Evolutionary conservation across 768 basidiomycete species (phyloP), one percentile per base, ranked within the genome.

Genomic region (Cystofilobasidium ferigula): DNA sequence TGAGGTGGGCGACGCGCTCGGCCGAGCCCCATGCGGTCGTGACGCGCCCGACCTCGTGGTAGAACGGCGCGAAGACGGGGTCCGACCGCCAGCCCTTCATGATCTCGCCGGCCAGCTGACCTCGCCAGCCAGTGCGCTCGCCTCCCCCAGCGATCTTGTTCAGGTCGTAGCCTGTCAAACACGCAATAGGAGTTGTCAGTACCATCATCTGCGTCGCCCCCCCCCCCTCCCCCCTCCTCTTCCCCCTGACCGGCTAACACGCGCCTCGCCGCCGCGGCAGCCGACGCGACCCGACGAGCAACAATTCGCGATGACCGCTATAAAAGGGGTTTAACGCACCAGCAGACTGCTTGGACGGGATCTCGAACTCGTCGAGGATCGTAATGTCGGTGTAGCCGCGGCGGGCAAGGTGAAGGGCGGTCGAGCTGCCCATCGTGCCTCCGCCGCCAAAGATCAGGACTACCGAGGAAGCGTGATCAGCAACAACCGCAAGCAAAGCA

Each of bases 371-470:
- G 63, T 76, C 75, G 48, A 74, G 62, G 9, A 75, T 42, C 2
- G 64, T 67, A 38, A 76, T 69, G 64, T 76, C 57, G 13, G 56
- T 71, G 69, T 72, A 75, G 0, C 75, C 74, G 54, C 71, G 47
- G 5, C 75, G 63, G 22, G 70, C 69, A 7, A 76, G 71, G 48
- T 76, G 73, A 1, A 76, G 63, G 5, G 75, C 75, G 0, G 75
- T 76, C 8, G 73, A 74, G 16, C 69, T 71, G 1, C 75, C 75
- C 36, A 76, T 71, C 3, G 75, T 76, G 12, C 75, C 75, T 30
- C 69, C 73, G 30, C 75, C 75, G 24, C 73, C 73, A 3, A 76
- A 70, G 28, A 74, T 61, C 6, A 70, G n/a, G 40, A 70, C 64
- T 26, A 14, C 16, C 38, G 34, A n/a, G n/a, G n/a, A n/a, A n/a